A percentile compares a stretch with the other conserved stretches of the same genome.
Conservation (phyloP, 2,329 filamentous ascomycete species). For the Penicillium sp. region DNA sequence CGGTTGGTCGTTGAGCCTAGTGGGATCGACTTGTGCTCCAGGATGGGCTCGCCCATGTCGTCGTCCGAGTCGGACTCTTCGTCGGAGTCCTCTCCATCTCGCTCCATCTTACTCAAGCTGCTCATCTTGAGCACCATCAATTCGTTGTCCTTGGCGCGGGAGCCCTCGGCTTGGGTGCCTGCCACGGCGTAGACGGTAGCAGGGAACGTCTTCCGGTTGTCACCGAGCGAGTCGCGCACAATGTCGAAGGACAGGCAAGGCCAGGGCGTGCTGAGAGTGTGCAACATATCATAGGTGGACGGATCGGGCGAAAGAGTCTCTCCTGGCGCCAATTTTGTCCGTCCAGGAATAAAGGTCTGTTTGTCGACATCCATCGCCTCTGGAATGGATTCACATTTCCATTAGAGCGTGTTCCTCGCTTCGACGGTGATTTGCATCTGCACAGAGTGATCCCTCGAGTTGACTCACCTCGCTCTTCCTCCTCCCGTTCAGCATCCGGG, state of each 20-base stretch:
- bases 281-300: conserved; percentile 96
- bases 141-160: conserved; percentile 76
- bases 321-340: conserved; percentile 82
- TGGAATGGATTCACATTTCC: conserved; percentile 20
- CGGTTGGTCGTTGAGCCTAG: conserved; percentile 86
- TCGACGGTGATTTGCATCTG: too few relatives aligned
- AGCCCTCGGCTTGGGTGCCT: conserved; percentile 81
- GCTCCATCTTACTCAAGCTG: conserved; percentile 80
- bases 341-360: conserved; percentile 90
- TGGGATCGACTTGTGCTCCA: conserved; percentile 87
- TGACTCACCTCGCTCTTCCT: conserved; percentile 63
- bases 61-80: conserved; percentile 63
- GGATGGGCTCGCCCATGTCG: conserved; percentile 75
- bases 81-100: conserved; percentile 61
- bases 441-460: too few relatives aligned
- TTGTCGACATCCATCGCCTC: conserved; percentile 90
- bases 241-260: conserved; percentile 96
- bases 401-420: background rate
- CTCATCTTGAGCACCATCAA: conserved; percentile 96
- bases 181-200: conserved; percentile 92
- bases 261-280: conserved; percentile 90
- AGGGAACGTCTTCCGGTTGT: conserved; percentile 87
- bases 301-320: conserved; percentile 87
- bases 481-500: conserved; percentile 86
- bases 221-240: conserved; percentile 74